A percentile compares a stretch with the other conserved stretches of the same genome.
Evolutionary conservation across 306 rosid genomes (phyloP).

Genomic region (Citrullus mucosospermus): DNA sequence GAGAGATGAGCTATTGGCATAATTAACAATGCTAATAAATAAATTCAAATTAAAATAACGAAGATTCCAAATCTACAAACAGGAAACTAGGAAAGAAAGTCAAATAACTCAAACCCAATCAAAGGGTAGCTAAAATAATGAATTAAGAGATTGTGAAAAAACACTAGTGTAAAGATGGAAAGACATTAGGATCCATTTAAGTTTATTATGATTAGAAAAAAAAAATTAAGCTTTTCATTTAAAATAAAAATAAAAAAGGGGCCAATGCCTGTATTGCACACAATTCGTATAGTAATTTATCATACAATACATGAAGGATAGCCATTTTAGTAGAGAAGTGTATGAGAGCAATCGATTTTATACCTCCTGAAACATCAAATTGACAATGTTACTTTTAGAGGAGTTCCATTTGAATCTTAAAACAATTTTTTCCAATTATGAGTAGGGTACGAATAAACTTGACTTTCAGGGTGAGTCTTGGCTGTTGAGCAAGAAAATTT

Average conservation of each 20-base stretch:
- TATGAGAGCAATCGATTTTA: not conserved
- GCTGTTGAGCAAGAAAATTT: not conserved
- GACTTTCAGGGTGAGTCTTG: not conserved
- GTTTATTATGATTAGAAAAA: no score
- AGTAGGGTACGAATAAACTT: not conserved
- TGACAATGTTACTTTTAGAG: not conserved
- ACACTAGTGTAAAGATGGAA: not conserved
- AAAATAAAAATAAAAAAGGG: not conserved
- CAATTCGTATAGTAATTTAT: not conserved
- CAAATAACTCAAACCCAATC: not conserved
- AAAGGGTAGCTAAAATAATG: not conserved
- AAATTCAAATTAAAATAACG: not conserved
- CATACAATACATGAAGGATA: not conserved
- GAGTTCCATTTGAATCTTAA: not conserved
- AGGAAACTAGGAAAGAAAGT: not conserved
- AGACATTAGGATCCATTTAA: not conserved
- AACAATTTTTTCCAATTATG: not conserved
- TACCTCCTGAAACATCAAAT: not conserved
- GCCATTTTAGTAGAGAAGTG: not conserved
- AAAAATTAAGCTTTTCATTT: no score
- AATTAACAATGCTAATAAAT: not conserved
- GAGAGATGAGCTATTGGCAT: not conserved
- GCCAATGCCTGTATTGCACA: not conserved
- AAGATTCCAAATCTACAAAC: not conserved
- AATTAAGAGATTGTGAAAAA: not conserved